Base-by-base conservation (phyloP, 2,329 filamentous ascomycete species). In the Lojkania enalia region DNA sequence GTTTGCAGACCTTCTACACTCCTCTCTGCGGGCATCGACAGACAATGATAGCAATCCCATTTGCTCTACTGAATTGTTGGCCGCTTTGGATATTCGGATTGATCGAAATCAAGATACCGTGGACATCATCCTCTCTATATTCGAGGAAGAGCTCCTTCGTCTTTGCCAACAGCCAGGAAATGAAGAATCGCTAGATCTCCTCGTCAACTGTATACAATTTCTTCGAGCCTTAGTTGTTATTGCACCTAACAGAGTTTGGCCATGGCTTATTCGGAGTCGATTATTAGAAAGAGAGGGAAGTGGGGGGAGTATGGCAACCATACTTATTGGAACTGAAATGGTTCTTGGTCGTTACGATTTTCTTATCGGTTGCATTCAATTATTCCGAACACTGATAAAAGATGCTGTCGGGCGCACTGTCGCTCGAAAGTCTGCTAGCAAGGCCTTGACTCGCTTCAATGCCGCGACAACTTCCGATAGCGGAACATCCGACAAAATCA, bases 181-280 rank as follows among this genome's bases (percentile, higher is more conserved):
- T 27, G 77, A 81, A n/a, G 83, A 84, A 30, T 81, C 83, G 9
- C 71, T 85, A 31, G 81, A 84, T 25, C 77, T 95, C 20, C 77
- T 85, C 2, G 79, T 91, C 36, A 83, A 87, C 18, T 95, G 90
- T 64, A 72, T 91, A 16, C 85, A 90, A 41, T 96, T 97, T 60
- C 74, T 95, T 27, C 81, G 87, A 55, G 83, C 86, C 2, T 74
- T 95, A 14, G 70, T 94, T 19, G 77, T 79, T 7, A 57, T 87
- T n/a, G 82, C 86, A 39, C 92, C 94, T 0, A 87, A 87, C 44
- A 80, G 91, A 48, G 84, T 96, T 4, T 97, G 94, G 91, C 90
- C 92, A 3, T 88, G 92, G 65, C 79, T 99, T 58, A 83, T 86
- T 3, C 84, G 89, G 45, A 95, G 89, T 66, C 83, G 85, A 51